These are phyloP conservation scores for Trametes gibbosa DNA, from an alignment of 768 basidiomycete genomes.

Conservation along the genomic window DNA sequence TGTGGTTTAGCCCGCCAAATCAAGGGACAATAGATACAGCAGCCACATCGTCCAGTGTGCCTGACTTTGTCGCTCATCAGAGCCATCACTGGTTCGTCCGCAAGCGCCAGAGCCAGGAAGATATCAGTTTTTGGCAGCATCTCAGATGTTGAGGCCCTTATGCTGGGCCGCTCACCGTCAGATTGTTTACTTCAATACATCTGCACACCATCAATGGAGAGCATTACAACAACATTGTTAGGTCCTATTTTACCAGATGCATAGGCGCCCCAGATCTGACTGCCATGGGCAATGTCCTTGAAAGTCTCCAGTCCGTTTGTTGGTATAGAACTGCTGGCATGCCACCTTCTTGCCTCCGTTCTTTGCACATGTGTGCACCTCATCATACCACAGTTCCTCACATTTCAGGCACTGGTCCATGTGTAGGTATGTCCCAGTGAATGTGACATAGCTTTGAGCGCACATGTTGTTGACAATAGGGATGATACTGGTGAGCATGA, in stretches of 20 bases:
- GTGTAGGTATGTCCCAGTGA: neutral
- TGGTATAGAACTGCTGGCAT: constrained; percentile 19
- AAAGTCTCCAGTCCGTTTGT: neutral
- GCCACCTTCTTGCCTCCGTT: neutral
- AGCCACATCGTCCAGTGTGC: constrained; percentile 37
- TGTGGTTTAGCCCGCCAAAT: constrained; percentile 32
- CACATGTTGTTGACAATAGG: neutral
- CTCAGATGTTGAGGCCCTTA: too few species aligned
- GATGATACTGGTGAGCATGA: neutral
- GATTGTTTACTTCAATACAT: constrained; percentile 18
- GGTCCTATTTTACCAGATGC: constrained; percentile 12
- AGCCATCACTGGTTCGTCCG: neutral
- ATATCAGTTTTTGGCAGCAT: constrained; percentile 30
- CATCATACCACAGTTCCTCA: constrained; percentile 14
- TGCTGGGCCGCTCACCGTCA: too few species aligned
- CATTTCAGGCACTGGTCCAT: constrained; percentile 20
- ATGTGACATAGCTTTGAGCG: neutral
- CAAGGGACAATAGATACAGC: constrained; percentile 33
- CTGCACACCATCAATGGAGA: constrained; percentile 21
- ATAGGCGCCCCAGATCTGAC: constrained; percentile 17
- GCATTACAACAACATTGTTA: constrained; percentile 11
- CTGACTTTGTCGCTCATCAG: constrained; percentile 24
- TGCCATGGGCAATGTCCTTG: constrained; percentile 15
- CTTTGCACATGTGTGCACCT: neutral
- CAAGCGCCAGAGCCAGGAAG: neutral